Evolutionary conservation across 345 rosid species (phyloP), one percentile per base, ranked within the genome.

Genomic region (Camelina sativa): DNA sequence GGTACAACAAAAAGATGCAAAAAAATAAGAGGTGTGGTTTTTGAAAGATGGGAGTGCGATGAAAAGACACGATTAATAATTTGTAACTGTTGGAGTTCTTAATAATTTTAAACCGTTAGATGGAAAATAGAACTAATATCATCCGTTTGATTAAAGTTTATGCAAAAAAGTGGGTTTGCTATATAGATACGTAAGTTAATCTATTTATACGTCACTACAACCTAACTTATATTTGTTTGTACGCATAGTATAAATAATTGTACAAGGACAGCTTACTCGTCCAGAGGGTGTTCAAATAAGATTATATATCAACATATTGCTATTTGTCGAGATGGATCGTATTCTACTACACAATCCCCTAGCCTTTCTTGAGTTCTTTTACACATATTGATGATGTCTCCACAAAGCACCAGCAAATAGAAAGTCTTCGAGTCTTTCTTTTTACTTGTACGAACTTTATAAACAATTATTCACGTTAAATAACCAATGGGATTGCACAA

Each of bases 401-500:
- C 65, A 16, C 48, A 58, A 35, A 60, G 40, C 50, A 71, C 75
- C 59, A 59, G 10, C 50, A 60, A 12, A 28, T 32, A 71, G 11
- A 20, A 71, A 11, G 30, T 60, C 8, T 50, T 48, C 25, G 41
- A 65, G 50, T 22, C 51, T 46, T 56, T 15, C 50, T 43, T 12
- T 41, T 53, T 40, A 46, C 51, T 55, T 54, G 15, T 15, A 43
- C 44, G 16, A 71, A 61, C 50, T 30, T 64, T 63, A n/a, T 70
- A 34, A 59, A 11, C 51, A 61, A 62, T 62, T 30, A 72, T 63
- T 41, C 37, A 41, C 25, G 46, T 6, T 58, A 58, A 47, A 30
- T 16, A 73, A 57, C 52, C 66, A 65, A 73, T 37, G 38, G 38
- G 23, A 74, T 65, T 65, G 71, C 41, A 47, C 11, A 73, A 34